phyloP scores from a whole-genome alignment of 164 flowering plant genomes.

The Annona cherimola region DNA sequence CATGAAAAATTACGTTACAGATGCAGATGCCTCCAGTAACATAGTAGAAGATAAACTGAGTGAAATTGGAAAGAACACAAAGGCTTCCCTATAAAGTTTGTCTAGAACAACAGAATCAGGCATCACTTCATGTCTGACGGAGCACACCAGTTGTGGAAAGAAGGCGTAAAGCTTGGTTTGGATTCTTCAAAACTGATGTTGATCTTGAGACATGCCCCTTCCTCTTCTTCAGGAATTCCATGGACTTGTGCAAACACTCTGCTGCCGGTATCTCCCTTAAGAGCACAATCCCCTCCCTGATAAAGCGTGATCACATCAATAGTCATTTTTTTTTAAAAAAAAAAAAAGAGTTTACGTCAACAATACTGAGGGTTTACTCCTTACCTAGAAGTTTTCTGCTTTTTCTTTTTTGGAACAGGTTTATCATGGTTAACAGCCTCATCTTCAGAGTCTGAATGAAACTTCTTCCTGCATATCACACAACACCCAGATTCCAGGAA shows the following conservation, averaged over 20 bases:
- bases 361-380: background rate
- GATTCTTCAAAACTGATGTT: slow-evolving; percentile 60
- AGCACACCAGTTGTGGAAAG: slow-evolving; percentile 53
- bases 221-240: slow-evolving; percentile 73
- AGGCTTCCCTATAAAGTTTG: background rate
- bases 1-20: too few species aligned
- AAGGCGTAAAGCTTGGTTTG: slow-evolving; percentile 76
- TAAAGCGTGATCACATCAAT: slow-evolving; percentile 14
- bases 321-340: background rate
- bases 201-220: slow-evolving; percentile 77
- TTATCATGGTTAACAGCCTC: slow-evolving; percentile 33
- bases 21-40: too few species aligned
- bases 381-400: slow-evolving; percentile 47
- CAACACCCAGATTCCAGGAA: background rate
- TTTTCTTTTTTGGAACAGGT: slow-evolving; percentile 41
- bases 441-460: slow-evolving; percentile 71
- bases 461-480: slow-evolving; percentile 50
- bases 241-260: slow-evolving; percentile 53
- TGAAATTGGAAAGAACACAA: too few species aligned
- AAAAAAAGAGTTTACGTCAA: background rate
- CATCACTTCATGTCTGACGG: slow-evolving; percentile 17
- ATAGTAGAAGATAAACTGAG: too few species aligned
- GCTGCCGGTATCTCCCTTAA: slow-evolving; percentile 60
- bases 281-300: slow-evolving; percentile 58
- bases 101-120: background rate